A percentile compares a stretch with the other conserved stretches of the same genome.
phyloP scores from a whole-genome alignment of 805 yeast genomes.

The Barnettozyma salicaria region DNA sequence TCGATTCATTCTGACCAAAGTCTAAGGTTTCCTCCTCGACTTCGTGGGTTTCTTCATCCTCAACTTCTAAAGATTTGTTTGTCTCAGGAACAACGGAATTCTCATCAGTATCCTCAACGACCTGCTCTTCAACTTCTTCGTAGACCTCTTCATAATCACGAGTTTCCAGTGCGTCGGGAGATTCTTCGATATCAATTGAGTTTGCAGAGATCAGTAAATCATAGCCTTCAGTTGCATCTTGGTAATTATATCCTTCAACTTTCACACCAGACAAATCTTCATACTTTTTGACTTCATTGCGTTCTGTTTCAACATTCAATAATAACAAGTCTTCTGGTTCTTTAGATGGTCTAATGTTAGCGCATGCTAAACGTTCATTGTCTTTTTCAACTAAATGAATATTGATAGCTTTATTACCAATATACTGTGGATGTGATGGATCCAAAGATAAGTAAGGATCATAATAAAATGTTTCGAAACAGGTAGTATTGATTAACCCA shows the following conservation, averaged over 20 bases:
- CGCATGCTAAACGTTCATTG: slow-evolving; percentile 55
- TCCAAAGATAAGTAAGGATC: slow-evolving; percentile 65
- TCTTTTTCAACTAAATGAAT: slow-evolving; percentile 45
- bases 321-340: slow-evolving; percentile 26
- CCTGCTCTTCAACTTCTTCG: slow-evolving; percentile 10
- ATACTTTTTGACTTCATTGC: slow-evolving; percentile 22
- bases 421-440: slow-evolving; percentile 46
- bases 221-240: slow-evolving; percentile 1
- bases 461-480: slow-evolving; percentile 55
- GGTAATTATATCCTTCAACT: slow-evolving; percentile 1
- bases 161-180: neutral
- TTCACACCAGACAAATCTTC: slow-evolving; percentile 24
- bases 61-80: slow-evolving; percentile 4
- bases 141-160: slow-evolving; percentile 4
- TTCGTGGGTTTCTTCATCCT: slow-evolving; percentile 2
- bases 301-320: slow-evolving; percentile 24
- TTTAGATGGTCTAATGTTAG: slow-evolving; percentile 37
- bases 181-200: slow-evolving; percentile 3
- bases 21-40: neutral
- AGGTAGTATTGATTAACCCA: slow-evolving; percentile 64
- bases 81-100: no score
- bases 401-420: slow-evolving; percentile 52
- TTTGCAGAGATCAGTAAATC: neutral
- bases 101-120: slow-evolving; percentile 7
- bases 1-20: slow-evolving; percentile 2